Percentiles rank a stretch among this genome's conserved stretches.
Conservation (phyloP, 305 asterid species). For the Euphrasia arctica region DNA sequence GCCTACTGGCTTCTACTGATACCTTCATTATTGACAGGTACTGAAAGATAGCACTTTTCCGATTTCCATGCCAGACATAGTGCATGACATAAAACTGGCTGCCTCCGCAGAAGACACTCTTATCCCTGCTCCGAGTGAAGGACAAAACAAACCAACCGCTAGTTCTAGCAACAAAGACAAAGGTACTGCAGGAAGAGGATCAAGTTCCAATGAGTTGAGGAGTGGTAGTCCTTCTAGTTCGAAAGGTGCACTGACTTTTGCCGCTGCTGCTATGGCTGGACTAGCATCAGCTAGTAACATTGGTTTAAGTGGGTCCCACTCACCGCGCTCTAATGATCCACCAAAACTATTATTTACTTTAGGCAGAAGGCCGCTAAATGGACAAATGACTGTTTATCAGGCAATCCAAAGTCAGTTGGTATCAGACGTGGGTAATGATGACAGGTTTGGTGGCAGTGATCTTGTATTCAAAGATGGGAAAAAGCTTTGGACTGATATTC, state of each 20-base stretch:
- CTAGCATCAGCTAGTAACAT: slow-evolving; percentile 61
- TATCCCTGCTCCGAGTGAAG: slow-evolving; percentile 40
- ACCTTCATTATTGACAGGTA: slow-evolving; percentile 41
- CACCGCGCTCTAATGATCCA: slow-evolving; percentile 45
- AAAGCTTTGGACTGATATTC: slow-evolving; percentile 68
- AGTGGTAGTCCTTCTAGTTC: slow-evolving; percentile 67
- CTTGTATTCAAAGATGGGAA: slow-evolving; percentile 64
- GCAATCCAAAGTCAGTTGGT: slow-evolving; percentile 75
- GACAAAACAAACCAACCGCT: slow-evolving; percentile 47
- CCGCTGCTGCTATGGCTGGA: slow-evolving; percentile 94
- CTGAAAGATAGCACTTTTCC: slow-evolving; percentile 59
- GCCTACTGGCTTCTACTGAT: background rate
- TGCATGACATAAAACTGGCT: slow-evolving; percentile 70
- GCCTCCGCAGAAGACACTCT: slow-evolving; percentile 53
- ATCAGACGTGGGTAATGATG: slow-evolving; percentile 56
- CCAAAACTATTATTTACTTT: slow-evolving; percentile 60
- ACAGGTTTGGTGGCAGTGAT: slow-evolving; percentile 57
- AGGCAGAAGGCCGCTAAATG: slow-evolving; percentile 66
- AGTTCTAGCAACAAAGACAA: slow-evolving; percentile 69
- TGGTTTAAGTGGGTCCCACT: slow-evolving; percentile 53
- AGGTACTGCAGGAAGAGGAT: slow-evolving; percentile 25
- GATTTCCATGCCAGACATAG: slow-evolving; percentile 57
- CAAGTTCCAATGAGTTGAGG: slow-evolving; percentile 43
- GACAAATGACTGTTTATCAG: slow-evolving; percentile 67
- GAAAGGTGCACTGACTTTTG: slow-evolving; percentile 70